Conservation (phyloP, 768 basidiomycete species). For the Suillus cothurnatus region DNA sequence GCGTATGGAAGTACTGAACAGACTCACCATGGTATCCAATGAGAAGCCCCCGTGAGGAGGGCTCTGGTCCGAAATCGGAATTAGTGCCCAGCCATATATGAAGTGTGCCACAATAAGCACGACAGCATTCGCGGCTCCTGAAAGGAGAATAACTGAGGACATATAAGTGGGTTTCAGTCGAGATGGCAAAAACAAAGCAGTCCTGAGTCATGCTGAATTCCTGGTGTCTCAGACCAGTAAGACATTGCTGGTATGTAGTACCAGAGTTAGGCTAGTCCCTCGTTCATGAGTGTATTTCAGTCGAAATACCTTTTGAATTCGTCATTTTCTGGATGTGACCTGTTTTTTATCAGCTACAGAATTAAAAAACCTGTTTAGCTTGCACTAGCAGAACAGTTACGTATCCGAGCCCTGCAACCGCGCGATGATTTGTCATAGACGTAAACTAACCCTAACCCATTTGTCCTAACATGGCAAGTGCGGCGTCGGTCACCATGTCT, state of each 20-base stretch:
- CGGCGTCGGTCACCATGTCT: neutral
- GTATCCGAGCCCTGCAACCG: neutral
- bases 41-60: neutral
- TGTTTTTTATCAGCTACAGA: neutral
- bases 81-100: neutral
- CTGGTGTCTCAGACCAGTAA: neutral
- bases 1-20: neutral
- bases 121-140: neutral
- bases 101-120: neutral
- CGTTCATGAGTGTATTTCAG: neutral
- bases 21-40: neutral
- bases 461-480: slow-evolving; percentile 4
- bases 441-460: slow-evolving; percentile 27
- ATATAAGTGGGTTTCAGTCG: slow-evolving; percentile 1
- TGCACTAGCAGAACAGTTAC: too few relatives aligned
- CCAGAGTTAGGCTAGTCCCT: neutral
- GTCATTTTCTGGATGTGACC: neutral
- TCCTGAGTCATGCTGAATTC: neutral
- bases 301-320: neutral
- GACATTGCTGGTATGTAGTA: neutral
- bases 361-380: neutral
- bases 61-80: neutral
- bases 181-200: neutral
- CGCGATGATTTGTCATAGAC: neutral
- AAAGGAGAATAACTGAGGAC: neutral